Percentiles rank a stretch among this genome's conserved stretches.
phyloP scores from a whole-genome alignment of 768 basidiomycete species.

The Suillus brevipes region DNA sequence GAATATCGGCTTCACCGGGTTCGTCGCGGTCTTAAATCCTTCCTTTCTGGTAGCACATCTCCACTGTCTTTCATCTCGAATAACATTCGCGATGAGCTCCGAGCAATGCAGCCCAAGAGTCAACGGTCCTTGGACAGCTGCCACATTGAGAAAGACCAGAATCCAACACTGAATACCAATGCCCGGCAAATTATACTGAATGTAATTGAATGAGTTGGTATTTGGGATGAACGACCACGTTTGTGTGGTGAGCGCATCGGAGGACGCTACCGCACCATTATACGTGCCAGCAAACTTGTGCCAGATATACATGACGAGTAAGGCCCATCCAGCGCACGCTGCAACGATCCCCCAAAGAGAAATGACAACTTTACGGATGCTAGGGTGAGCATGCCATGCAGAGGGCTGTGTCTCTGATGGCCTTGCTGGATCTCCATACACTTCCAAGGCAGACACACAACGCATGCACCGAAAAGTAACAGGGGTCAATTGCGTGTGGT shows the following conservation, averaged over 20 bases:
- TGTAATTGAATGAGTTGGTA: too few species aligned
- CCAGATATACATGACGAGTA: constrained; percentile 3
- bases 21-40: constrained; percentile 16
- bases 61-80: constrained; percentile 31
- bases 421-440: constrained; percentile 11
- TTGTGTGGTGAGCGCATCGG: not conserved
- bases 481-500: constrained; percentile 24
- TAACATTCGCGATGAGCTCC: constrained; percentile 29
- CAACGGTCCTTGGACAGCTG: constrained; percentile 27
- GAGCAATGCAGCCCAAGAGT: constrained; percentile 30
- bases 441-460: constrained; percentile 16
- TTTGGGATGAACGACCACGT: constrained; percentile 31
- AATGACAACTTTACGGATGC: constrained; percentile 22
- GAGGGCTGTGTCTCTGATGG: constrained; percentile 25
- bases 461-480: constrained; percentile 28
- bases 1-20: constrained; percentile 25
- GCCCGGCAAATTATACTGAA: constrained; percentile 21
- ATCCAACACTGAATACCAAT: constrained; percentile 23
- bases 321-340: constrained; percentile 25
- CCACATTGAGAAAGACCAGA: constrained; percentile 27
- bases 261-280: not conserved
- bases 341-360: constrained; percentile 27
- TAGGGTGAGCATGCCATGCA: constrained; percentile 29
- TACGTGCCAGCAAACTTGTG: not conserved
- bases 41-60: constrained; percentile 19